Evolutionary conservation across 2,329 filamentous ascomycete species (phyloP).

Genomic region (Paraphaeosphaeria sporulosa): DNA sequence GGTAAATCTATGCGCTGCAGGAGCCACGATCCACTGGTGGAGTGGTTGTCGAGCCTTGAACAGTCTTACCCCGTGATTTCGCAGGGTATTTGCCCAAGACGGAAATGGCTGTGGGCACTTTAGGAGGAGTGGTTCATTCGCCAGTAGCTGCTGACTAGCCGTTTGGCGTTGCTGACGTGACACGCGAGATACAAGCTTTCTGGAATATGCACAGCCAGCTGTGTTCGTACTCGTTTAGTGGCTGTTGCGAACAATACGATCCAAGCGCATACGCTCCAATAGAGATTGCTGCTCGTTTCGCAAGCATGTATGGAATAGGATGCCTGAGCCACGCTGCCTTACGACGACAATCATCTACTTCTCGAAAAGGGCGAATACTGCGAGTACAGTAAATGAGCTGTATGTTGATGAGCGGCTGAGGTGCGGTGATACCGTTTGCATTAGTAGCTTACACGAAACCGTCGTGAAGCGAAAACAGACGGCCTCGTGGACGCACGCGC

Average conservation of each 20-base stretch:
- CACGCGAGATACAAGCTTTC: constrained; percentile 26
- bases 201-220: constrained; percentile 14
- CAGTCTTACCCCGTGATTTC: neutral
- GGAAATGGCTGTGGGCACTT: neutral
- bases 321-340: constrained; percentile 39
- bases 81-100: neutral
- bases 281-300: constrained; percentile 22
- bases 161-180: constrained; percentile 13
- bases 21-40: neutral
- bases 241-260: constrained; percentile 15
- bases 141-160: constrained; percentile 5
- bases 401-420: neutral
- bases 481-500: constrained; percentile 2
- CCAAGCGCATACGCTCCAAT: constrained; percentile 9
- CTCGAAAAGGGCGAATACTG: constrained; percentile 2
- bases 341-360: constrained; percentile 32
- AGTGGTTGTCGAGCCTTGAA: constrained; percentile 1
- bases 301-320: constrained; percentile 33
- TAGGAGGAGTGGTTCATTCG: constrained; percentile 1
- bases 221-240: constrained; percentile 13
- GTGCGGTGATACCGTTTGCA: neutral
- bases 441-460: neutral
- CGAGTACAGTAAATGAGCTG: neutral
- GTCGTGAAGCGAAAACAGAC: constrained; percentile 13
- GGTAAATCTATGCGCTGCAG: neutral